A percentile compares a stretch with the other conserved stretches of the same genome.
These are phyloP conservation scores for Davidsoniella virescens DNA, from an alignment of 2,329 filamentous ascomycete genomes.

Conservation along the genomic window DNA sequence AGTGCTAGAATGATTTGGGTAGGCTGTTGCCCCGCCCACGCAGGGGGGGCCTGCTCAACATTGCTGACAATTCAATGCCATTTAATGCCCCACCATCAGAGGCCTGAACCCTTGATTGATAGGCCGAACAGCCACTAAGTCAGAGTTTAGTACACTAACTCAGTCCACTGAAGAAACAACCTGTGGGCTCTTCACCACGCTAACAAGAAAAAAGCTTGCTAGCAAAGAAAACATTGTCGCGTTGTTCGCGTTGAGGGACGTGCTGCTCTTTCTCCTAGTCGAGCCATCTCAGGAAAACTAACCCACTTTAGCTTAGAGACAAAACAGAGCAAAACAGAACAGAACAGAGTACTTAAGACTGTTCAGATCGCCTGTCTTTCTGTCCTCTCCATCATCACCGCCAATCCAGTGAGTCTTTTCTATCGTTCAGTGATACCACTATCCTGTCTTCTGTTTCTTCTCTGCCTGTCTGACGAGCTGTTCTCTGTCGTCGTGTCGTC, in stretches of 20 bases:
- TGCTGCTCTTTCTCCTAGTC: conserved; percentile 1
- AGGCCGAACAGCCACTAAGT: too few relatives aligned
- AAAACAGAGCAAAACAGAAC: neutral
- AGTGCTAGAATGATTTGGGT: too few relatives aligned
- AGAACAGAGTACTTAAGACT: conserved; percentile 5
- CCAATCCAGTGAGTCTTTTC: conserved; percentile 10
- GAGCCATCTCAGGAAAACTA: conserved; percentile 1
- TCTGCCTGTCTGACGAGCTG: neutral
- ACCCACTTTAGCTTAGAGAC: neutral
- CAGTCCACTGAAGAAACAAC: too few relatives aligned
- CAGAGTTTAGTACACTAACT: too few relatives aligned
- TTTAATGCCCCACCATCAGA: too few relatives aligned
- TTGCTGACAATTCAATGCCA: too few relatives aligned
- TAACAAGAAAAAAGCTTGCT: too few relatives aligned
- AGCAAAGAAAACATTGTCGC: conserved; percentile 7
- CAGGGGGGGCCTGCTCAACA: too few relatives aligned
- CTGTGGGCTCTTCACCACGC: too few relatives aligned
- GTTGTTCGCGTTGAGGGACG: conserved; percentile 3
- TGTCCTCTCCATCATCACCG: conserved; percentile 15
- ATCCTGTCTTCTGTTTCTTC: conserved; percentile 2
- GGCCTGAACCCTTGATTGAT: too few relatives aligned
- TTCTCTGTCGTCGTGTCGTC: neutral
- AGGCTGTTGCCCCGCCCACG: too few relatives aligned
- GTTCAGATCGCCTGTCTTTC: conserved; percentile 11
- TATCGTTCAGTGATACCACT: neutral